Evolutionary conservation across 108 stramenopile species (phyloP), one percentile per base, ranked within the genome.

Genomic region (Tribonema minus): DNA sequence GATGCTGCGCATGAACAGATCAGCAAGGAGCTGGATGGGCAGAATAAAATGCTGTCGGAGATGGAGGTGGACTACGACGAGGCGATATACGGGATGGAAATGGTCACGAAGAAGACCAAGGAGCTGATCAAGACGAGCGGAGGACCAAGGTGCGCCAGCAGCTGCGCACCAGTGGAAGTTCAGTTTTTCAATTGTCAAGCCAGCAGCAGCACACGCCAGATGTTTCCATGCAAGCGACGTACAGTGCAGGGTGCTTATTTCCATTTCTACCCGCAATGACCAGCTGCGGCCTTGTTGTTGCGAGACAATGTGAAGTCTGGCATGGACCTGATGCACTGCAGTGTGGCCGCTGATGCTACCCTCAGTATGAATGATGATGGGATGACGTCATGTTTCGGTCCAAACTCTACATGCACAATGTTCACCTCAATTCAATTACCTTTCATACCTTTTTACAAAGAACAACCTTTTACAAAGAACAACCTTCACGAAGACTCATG

Each of bases 21-120:
- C 66, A 87, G 89, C 36, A 92, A 93, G 46, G 94, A 94, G 74
- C 70, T 94, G 64, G 87, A 88, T 20, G 81, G 88, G 46, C 94
- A 94, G 76, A 92, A 92, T 71, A 91, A 90, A 72, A 93, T 94
- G 92, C 85, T 94, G 38, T 90, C 93, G 31, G 86, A 91, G 27
- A 92, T 94, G 90, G 92, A 93, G 58, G 82, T 83, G 5, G 94
- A 94, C 68, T 84, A 93, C 54, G 94, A 94, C 5, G 80, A 82
- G n/a, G 92, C 94, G 3, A 86, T 85, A 33, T 80, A 86, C 1
- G 89, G 91, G 46, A 64, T 94, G 31, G 91, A 90, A 54, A 58
- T 91, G 26, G 90, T 94, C 35, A 94, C 94, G 38, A 61, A 85
- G 66, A 92, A 91, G 80, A 94, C 94, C 39, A 89, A 92, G 74